These are phyloP conservation scores for Daldinia sp. DNA, from an alignment of 2,329 filamentous ascomycete species.

Conservation along the genomic window DNA sequence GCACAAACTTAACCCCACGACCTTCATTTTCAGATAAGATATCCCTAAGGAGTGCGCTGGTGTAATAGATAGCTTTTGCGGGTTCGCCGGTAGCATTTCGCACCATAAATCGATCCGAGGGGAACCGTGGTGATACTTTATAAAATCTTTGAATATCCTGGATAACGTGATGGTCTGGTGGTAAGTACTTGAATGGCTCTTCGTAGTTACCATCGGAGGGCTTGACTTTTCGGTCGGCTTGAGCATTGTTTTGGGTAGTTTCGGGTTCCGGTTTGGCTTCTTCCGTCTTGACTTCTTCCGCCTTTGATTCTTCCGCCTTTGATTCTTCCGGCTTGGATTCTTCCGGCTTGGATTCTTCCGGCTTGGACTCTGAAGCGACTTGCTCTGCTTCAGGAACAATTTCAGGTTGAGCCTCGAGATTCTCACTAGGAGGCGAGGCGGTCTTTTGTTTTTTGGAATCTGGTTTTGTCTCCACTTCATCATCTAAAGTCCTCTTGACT, in stretches of 20 bases:
- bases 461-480: slow-evolving; percentile 53
- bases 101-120: slow-evolving; percentile 92
- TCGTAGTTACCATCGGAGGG: slow-evolving; percentile 71
- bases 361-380: slow-evolving; percentile 32
- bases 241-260: slow-evolving; percentile 33
- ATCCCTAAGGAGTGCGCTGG: slow-evolving; percentile 83
- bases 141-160: slow-evolving; percentile 86
- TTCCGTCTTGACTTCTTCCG: slow-evolving; percentile 37
- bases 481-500: slow-evolving; percentile 53
- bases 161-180: slow-evolving; percentile 80
- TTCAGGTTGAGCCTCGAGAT: slow-evolving; percentile 41
- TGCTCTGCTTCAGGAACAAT: slow-evolving; percentile 29
- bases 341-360: slow-evolving; percentile 37
- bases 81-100: slow-evolving; percentile 90
- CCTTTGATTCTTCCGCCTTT: slow-evolving; percentile 40
- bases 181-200: slow-evolving; percentile 94
- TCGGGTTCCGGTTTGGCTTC: slow-evolving; percentile 36
- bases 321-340: slow-evolving; percentile 39
- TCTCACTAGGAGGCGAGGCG: slow-evolving; percentile 38
- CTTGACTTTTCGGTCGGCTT: slow-evolving; percentile 58
- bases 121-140: slow-evolving; percentile 84
- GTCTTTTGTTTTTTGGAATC: slow-evolving; percentile 64
- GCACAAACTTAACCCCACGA: slow-evolving; percentile 92
- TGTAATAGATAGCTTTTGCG: slow-evolving; percentile 97
- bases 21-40: slow-evolving; percentile 91